Base-by-base conservation (phyloP, 495 filamentous ascomycete genomes). In the Neurospora sp. region DNA sequence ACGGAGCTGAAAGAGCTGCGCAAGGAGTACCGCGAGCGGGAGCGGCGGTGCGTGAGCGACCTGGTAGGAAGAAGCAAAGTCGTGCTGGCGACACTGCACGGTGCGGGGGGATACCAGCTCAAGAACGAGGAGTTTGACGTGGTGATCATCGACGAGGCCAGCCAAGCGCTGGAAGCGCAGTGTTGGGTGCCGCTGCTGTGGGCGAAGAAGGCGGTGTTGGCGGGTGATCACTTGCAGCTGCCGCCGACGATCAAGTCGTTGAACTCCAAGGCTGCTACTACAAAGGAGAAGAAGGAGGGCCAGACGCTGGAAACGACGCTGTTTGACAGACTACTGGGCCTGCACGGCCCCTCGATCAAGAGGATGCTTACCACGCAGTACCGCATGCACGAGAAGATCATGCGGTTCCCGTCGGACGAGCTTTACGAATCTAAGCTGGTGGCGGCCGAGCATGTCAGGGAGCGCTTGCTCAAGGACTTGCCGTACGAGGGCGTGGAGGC, bases 281-380 rank as follows among this genome's bases (percentile, higher is more conserved):
- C 39, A 20, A 59, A 70, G 75, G 77, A 69, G 73, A 76, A 80
- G 72, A 72, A 72, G n/a, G 77, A 81, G 69, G 74, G 83, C 1
- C 82, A 87, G 38, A 90, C 88, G 2, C 87, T 99, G 1, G 94
- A 97, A 77, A 91, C 85, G 2, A 98, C 96, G 0, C 84, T 99
- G 6, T 99, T 99, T 79, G 94, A 97, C 78, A 86, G 96, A 35
- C 84, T 99, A 22, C 86, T 99, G 22, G 85, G 85, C 7, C 83
- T 98, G 3, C 93, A 99, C 78, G 96, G 96, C 2, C 81, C 89
- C 3, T 84, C 82, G 0, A 93, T 99, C 81, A 99, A 98, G 83
- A 85, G 91, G 35, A 96, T 98, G 91, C 86, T 98, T 12, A 98
- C 93, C n/a, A 97, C 93, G 3, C 96, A 99, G 83, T 99, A 99